Evolutionary conservation across 2,329 filamentous ascomycete species (phyloP).

Genomic region (Epichloe amarillans): DNA sequence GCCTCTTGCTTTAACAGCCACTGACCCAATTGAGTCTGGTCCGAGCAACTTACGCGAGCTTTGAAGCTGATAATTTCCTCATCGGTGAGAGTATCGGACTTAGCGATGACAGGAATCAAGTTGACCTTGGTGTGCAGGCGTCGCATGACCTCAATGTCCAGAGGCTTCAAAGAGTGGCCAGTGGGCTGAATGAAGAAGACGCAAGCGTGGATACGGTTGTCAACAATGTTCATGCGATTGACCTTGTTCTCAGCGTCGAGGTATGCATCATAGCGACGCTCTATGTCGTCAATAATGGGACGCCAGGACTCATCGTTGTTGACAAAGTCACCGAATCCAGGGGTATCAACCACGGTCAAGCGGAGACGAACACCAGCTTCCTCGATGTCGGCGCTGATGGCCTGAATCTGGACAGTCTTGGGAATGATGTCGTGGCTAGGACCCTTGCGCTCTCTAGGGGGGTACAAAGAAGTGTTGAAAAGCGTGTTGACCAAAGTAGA

Average conservation of each 20-base stretch:
- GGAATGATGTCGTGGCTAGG: constrained; percentile 96
- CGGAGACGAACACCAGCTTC: constrained; percentile 95
- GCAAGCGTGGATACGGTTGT: constrained; percentile 97
- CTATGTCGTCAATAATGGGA: constrained; percentile 98
- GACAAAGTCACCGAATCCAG: constrained; percentile 96
- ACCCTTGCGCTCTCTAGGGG: constrained; percentile 95
- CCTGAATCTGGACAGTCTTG: constrained; percentile 93
- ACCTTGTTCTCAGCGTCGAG: constrained; percentile 99
- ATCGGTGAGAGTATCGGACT: constrained; percentile 94
- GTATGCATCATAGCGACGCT: constrained; percentile 97
- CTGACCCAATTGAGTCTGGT: background rate
- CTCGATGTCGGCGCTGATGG: constrained; percentile 92
- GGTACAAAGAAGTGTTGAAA: constrained; percentile 98
- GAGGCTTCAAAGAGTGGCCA: constrained; percentile 92
- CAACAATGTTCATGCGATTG: constrained; percentile 99
- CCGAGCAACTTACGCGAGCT: constrained; percentile 61
- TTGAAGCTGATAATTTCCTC: constrained; percentile 94
- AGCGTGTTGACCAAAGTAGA: constrained; percentile 98
- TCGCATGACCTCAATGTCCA: constrained; percentile 99
- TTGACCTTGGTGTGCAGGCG: constrained; percentile 99
- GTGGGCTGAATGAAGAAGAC: constrained; percentile 99
- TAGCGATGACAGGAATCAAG: constrained; percentile 96
- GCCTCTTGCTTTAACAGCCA: background rate
- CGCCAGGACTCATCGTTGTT: constrained; percentile 99
- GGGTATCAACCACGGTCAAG: constrained; percentile 92